Base-by-base conservation (phyloP, 2,329 filamentous ascomycete species). In the Herpotrichia juniperi region DNA sequence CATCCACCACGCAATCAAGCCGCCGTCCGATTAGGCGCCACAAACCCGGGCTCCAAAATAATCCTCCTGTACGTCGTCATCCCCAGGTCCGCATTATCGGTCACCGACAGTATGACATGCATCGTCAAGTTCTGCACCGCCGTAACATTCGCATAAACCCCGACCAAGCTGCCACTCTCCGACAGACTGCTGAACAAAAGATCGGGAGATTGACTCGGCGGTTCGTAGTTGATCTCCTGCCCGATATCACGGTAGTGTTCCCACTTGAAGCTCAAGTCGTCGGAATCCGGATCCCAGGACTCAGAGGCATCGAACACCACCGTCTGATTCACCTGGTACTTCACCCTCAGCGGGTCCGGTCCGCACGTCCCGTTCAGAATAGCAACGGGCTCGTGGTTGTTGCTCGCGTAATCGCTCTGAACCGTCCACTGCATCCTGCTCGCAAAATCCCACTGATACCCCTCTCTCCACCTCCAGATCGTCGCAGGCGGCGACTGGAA, bases 401-500 rank as follows among this genome's bases (percentile, higher is more conserved):
- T 52, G 25, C 43, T 43, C 30, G 37, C 25, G 69, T 72, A 52
- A 28, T 52, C 24, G 3, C 17, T 17, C 2, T 45, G 21, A 5
- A 55, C 12, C 1, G 49, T 53, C 76, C 76, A 78, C 48, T 72
- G 68, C 44, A 79, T 76, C 7, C 76, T 61, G 1, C 74, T 71
- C 7, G 75, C 74, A 54, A 79, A 77, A 54, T 78, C 76, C 49
- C 74, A 66, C 49, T 78, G 76, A 59, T 64, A 78, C 9, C 68
- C 69, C 12, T 73, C 50, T 10, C 75, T 56, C 76, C 76, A 78
- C 16, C 76, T 67, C 76, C 76, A 78, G 46, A 78, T 73, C 12
- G 72, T 74, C 2, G 73, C 76, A 11, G 43, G 46, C 17, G 31
- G 44, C 31, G 66, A 69, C 28, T 62, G 61, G 49, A 69, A 66